Evolutionary conservation across 192 early-diverging fungal species (phyloP).

Genomic region (Anaeromyces robustus): DNA sequence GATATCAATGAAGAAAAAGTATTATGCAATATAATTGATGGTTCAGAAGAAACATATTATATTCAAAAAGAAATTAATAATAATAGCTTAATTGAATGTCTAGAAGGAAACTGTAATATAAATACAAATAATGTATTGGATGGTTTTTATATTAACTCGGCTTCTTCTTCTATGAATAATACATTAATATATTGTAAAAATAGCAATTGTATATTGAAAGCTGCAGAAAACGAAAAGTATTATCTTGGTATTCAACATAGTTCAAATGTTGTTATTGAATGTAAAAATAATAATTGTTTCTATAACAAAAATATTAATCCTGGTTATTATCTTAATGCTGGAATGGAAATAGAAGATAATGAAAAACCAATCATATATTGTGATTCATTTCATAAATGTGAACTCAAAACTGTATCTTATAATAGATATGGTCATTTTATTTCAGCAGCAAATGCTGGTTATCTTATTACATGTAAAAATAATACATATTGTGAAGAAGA

Average conservation of each 20-base stretch:
- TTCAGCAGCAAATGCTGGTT: neutral
- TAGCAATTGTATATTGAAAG: neutral
- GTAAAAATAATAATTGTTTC: neutral
- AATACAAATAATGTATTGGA: neutral
- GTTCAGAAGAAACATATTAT: neutral
- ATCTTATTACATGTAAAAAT: neutral
- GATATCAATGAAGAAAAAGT: neutral
- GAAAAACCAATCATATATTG: neutral
- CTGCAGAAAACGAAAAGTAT: neutral
- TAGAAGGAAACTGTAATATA: neutral
- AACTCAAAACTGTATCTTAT: neutral
- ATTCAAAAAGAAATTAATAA: neutral
- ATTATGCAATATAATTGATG: neutral
- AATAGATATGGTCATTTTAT: neutral
- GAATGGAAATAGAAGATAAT: neutral
- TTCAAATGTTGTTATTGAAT: neutral
- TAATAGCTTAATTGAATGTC: neutral
- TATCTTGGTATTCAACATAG: neutral
- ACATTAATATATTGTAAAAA: neutral
- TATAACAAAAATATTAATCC: neutral
- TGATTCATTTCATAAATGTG: neutral
- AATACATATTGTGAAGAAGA: neutral
- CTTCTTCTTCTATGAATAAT: neutral
- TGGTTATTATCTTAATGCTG: neutral
- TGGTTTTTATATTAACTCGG: neutral